Conservation (phyloP, 2,329 filamentous ascomycete genomes). For the Coleophoma eucalyptorum region DNA sequence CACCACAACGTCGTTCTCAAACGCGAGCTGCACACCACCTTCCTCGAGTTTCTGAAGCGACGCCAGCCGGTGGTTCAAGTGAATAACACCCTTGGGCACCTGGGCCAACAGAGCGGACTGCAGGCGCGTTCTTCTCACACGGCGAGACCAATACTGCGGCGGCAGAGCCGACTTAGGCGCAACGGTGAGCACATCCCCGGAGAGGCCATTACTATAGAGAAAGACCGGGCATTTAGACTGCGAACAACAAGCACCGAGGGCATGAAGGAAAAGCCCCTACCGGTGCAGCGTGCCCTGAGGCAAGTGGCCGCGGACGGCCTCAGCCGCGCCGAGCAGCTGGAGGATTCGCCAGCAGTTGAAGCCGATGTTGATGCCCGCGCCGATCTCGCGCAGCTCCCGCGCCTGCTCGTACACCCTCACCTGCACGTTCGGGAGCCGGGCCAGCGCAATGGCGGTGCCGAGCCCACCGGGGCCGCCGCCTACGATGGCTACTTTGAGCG, state of each 20-base stretch:
- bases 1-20: constrained; percentile 40
- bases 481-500: constrained; percentile 29
- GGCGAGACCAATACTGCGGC: constrained; percentile 17
- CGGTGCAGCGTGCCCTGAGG: constrained; percentile 26
- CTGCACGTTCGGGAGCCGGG: constrained; percentile 34
- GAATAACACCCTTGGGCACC: constrained; percentile 38
- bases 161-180: constrained; percentile 4
- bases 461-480: constrained; percentile 29
- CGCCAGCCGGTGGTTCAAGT: constrained; percentile 39
- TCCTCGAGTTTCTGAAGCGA: constrained; percentile 31
- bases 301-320: constrained; percentile 31
- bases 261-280: constrained; percentile 10
- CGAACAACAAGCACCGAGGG: not conserved
- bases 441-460: constrained; percentile 40
- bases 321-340: constrained; percentile 38
- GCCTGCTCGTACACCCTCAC: constrained; percentile 42
- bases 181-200: constrained; percentile 21
- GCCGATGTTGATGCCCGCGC: constrained; percentile 42
- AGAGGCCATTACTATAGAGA: constrained; percentile 27
- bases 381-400: constrained; percentile 38
- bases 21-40: constrained; percentile 35
- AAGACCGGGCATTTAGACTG: not conserved
- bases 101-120: constrained; percentile 44
- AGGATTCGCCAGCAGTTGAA: constrained; percentile 44
- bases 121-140: constrained; percentile 29